A percentile compares a stretch with the other conserved stretches of the same genome.
Evolutionary conservation across 805 yeast genomes (phyloP).

Genomic region (Lachancea nothofagi): DNA sequence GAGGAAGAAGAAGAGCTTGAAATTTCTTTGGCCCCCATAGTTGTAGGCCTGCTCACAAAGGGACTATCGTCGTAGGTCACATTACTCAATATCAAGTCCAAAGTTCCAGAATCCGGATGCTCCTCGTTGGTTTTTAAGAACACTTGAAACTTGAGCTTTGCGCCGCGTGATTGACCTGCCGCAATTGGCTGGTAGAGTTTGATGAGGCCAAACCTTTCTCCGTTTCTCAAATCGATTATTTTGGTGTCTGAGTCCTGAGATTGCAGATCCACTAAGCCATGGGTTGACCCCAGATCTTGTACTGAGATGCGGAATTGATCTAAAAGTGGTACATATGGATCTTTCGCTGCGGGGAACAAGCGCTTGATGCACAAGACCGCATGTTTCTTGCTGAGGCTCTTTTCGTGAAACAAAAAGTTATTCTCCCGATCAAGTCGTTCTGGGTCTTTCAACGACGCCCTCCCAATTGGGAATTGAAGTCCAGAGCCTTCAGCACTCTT

Average conservation of each 20-base stretch:
- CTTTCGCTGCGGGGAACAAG: constrained; percentile 11
- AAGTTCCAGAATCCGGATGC: constrained; percentile 10
- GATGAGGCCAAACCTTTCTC: constrained; percentile 24
- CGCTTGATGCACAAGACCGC: constrained; percentile 21
- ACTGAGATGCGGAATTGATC: constrained; percentile 23
- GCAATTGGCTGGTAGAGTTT: constrained; percentile 14
- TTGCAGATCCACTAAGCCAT: constrained; percentile 25
- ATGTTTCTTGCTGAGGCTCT: constrained; percentile 22
- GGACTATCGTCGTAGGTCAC: constrained; percentile 19
- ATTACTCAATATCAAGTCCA: constrained; percentile 16
- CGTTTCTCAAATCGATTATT: constrained; percentile 24
- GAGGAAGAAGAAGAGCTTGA: constrained; percentile 14
- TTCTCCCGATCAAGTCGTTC: constrained; percentile 13
- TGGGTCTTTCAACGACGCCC: constrained; percentile 17
- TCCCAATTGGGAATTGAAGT: constrained; percentile 18
- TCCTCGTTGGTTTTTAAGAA: constrained; percentile 8
- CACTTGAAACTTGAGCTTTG: constrained; percentile 22
- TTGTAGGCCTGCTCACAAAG: constrained; percentile 13
- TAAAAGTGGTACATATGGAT: constrained; percentile 8
- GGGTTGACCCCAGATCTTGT: constrained; percentile 20
- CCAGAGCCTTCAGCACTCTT: constrained; percentile 6
- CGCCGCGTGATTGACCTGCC: constrained; percentile 18
- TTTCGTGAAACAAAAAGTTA: constrained; percentile 21
- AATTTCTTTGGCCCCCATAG: constrained; percentile 5
- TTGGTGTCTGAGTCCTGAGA: constrained; percentile 15